A percentile compares a stretch with the other conserved stretches of the same genome.
Conservation (phyloP, 169 alveolate species). For the Eimeria necatrix region DNA sequence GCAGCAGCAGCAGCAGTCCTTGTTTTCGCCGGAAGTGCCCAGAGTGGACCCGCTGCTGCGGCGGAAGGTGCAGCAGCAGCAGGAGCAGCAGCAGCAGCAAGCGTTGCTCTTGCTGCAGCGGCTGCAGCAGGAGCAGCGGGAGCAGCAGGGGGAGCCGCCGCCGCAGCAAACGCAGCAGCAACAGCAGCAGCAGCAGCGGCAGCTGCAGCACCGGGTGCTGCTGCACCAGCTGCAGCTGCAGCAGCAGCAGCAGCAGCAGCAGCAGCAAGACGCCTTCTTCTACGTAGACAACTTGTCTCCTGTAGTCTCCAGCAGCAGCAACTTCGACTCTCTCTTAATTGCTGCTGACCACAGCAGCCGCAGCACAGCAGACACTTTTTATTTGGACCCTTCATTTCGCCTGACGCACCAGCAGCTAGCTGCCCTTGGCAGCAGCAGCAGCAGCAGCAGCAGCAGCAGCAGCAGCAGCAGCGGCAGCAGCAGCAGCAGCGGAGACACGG, state of each 20-base stretch:
- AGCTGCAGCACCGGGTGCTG: background rate
- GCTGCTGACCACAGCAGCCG: constrained; percentile 89
- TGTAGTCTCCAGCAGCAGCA: constrained; percentile 84
- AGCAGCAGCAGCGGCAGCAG: constrained; percentile 25
- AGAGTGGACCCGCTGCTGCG: background rate
- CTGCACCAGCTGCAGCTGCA: background rate
- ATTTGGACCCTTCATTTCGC: constrained; percentile 74
- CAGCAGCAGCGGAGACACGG: constrained; percentile 9
- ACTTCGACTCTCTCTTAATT: constrained; percentile 89
- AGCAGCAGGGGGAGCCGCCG: background rate
- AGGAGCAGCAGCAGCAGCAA: too few relatives aligned
- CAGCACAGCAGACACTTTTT: constrained; percentile 88
- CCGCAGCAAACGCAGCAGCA: background rate
- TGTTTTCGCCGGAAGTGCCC: background rate
- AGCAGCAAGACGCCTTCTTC: background rate
- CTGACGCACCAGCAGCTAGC: background rate
- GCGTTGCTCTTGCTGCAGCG: too few relatives aligned
- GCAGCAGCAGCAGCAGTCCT: too few relatives aligned
- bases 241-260: background rate
- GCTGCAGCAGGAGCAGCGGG: background rate
- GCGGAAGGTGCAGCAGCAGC: too few relatives aligned
- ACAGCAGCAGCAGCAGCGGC: background rate
- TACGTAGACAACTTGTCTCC: constrained; percentile 84
- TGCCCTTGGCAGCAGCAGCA: constrained; percentile 12
- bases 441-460: background rate